Evolutionary conservation across 2,329 filamentous ascomycete genomes (phyloP), one percentile per base, ranked within the genome.

Genomic region (Pseudogymnoascus sp.): DNA sequence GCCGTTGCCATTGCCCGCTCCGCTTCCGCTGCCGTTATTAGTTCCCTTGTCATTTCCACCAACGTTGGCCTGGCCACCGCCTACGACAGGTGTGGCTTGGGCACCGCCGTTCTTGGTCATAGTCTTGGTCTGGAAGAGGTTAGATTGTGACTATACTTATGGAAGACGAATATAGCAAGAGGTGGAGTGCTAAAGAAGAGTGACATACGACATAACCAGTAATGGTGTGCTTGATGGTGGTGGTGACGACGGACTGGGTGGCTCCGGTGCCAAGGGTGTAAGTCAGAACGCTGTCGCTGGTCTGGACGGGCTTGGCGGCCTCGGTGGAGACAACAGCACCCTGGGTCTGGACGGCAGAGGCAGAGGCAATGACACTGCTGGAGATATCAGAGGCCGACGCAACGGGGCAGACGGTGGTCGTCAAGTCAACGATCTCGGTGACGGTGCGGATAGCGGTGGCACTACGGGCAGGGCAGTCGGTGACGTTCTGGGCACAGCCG

Each of bases 141-240:
- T 60, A 60, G 57, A 14, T 39, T 18, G 21, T 47, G 10, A 14
- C 6, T 47, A 4, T 26, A 11, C 11, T 26, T 12, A 26, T 8
- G 12, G 21, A 42, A 42, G 16, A 18, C 39, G 11, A n/a, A 23
- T 7, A 36, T 4, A 16, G 12, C 26, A 60, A 21, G 8, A 23
- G 10, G 18, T 21, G 10, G 21, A 45, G 10, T n/a, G n/a, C 21
- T 36, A 18, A 21, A 34, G 18, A 37, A 11, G 18, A 16, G 8
- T n/a, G 31, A 60, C 57, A 60, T 60, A 60, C 57, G 29, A 34
- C 29, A 26, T 60, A 60, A 16, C 37, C 57, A 40, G 57, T 60
- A 12, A 37, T 8, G 31, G 57, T 60, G 57, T 60, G 31, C 31
- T 37, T 37, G 31, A 37, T 37, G 31, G 57, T 60, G 31, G 57